phyloP scores from a whole-genome alignment of 176 grass and related monocot genomes.

The Carex scoparia region DNA sequence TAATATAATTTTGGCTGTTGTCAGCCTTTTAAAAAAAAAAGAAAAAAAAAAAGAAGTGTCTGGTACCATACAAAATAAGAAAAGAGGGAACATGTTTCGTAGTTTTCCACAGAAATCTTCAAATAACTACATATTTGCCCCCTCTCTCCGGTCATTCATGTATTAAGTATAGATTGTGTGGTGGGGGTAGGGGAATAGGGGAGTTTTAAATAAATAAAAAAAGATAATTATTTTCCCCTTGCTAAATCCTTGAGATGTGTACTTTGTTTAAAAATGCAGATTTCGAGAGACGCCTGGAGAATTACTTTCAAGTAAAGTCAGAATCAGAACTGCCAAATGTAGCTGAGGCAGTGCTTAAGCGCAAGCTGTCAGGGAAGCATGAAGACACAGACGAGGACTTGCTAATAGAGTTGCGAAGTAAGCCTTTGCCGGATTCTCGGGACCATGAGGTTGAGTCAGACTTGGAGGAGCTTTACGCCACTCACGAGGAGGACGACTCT shows the following conservation, averaged over 20 bases:
- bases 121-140: not conserved
- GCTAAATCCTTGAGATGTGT: not conserved
- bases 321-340: conserved; percentile 39
- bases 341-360: conserved; percentile 35
- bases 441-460: conserved; percentile 54
- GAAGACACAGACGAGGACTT: conserved; percentile 55
- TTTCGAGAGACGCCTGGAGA: conserved; percentile 43
- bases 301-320: conserved; percentile 39
- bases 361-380: conserved; percentile 39
- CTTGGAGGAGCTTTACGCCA: conserved; percentile 51
- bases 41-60: no score
- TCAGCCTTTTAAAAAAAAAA: no score
- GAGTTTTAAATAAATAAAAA: not conserved
- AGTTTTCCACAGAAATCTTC: not conserved
- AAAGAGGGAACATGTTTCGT: not conserved
- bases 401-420: conserved; percentile 43
- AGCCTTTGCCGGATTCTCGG: conserved; percentile 31
- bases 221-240: not conserved
- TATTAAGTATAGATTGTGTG: not conserved
- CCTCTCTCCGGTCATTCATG: not conserved
- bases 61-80: not conserved
- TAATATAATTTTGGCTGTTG: no score
- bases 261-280: conserved; percentile 37
- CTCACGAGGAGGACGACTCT: conserved; percentile 58
- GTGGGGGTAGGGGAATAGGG: not conserved